Percentiles rank a stretch among this genome's conserved stretches.
These are phyloP conservation scores for Candida manassasensis DNA, from an alignment of 805 yeast species.

Conservation along the genomic window DNA sequence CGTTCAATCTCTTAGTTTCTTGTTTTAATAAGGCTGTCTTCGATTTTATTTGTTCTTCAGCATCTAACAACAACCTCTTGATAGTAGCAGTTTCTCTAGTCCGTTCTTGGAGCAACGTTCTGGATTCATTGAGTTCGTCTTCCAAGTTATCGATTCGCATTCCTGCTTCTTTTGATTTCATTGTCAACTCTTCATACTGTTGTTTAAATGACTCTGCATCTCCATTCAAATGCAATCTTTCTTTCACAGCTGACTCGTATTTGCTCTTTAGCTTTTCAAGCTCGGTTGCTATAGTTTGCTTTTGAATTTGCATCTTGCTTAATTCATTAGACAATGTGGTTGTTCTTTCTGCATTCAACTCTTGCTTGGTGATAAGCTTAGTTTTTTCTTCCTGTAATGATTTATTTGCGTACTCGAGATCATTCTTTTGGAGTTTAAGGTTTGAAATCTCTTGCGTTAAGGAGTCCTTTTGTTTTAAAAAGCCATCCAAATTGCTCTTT, in stretches of 20 bases:
- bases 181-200: slow-evolving; percentile 66
- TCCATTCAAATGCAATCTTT: slow-evolving; percentile 31
- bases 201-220: slow-evolving; percentile 47
- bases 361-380: slow-evolving; percentile 40
- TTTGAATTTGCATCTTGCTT: slow-evolving; percentile 39
- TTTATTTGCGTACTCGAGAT: slow-evolving; percentile 32
- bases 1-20: slow-evolving; percentile 46
- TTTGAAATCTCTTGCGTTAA: slow-evolving; percentile 35
- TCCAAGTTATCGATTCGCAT: slow-evolving; percentile 61
- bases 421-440: slow-evolving; percentile 36
- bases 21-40: slow-evolving; percentile 53
- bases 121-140: slow-evolving; percentile 77
- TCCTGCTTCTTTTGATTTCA: slow-evolving; percentile 63
- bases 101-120: slow-evolving; percentile 71
- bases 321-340: slow-evolving; percentile 31
- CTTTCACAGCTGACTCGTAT: slow-evolving; percentile 27
- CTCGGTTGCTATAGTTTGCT: slow-evolving; percentile 35
- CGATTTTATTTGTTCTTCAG: slow-evolving; percentile 52
- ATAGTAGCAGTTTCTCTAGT: slow-evolving; percentile 73
- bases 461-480: slow-evolving; percentile 36
- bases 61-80: slow-evolving; percentile 62
- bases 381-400: slow-evolving; percentile 34
- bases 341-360: slow-evolving; percentile 26
- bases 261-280: slow-evolving; percentile 37
- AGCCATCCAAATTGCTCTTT: slow-evolving; percentile 28